Percentiles rank a stretch among this genome's conserved stretches.
These are phyloP conservation scores for Alternaria rosae DNA, from an alignment of 2,329 filamentous ascomycete species.

Conservation along the genomic window DNA sequence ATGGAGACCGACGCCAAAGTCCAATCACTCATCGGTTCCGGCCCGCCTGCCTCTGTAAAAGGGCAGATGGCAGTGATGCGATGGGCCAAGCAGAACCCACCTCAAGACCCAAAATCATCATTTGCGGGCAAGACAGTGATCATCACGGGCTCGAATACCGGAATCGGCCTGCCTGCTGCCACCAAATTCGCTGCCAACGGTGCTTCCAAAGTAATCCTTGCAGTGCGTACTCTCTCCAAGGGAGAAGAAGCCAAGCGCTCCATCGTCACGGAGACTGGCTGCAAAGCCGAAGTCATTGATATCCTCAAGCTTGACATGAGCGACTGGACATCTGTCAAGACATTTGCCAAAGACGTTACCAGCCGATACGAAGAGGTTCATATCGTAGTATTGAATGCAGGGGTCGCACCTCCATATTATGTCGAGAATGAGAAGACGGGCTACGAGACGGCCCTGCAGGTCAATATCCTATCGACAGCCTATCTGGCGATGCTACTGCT, in stretches of 20 bases:
- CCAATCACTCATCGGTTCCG: not conserved
- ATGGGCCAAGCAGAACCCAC: not conserved
- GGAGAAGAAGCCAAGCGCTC: not conserved
- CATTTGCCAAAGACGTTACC: not conserved
- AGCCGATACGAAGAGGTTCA: not conserved
- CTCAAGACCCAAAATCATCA: not conserved
- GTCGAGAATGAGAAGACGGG: not conserved
- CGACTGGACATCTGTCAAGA: not conserved
- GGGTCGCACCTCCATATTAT: not conserved
- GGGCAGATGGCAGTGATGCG: not conserved
- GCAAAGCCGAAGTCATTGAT: not conserved
- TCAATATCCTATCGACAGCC: not conserved
- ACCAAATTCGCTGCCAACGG: not conserved
- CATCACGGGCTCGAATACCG: slow-evolving; percentile 7
- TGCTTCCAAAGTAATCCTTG: not conserved
- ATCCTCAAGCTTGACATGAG: not conserved
- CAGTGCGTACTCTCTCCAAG: not conserved
- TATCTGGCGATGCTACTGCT: not conserved
- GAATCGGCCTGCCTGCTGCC: slow-evolving; percentile 4
- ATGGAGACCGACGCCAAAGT: not conserved
- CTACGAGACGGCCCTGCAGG: not conserved
- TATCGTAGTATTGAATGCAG: not conserved
- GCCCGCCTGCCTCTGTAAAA: not conserved
- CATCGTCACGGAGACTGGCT: not conserved
- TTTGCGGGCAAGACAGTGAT: slow-evolving; percentile 5